These are phyloP conservation scores for Globisporangium spinosum DNA, from an alignment of 352 stramenopile genomes.

Conservation along the genomic window DNA sequence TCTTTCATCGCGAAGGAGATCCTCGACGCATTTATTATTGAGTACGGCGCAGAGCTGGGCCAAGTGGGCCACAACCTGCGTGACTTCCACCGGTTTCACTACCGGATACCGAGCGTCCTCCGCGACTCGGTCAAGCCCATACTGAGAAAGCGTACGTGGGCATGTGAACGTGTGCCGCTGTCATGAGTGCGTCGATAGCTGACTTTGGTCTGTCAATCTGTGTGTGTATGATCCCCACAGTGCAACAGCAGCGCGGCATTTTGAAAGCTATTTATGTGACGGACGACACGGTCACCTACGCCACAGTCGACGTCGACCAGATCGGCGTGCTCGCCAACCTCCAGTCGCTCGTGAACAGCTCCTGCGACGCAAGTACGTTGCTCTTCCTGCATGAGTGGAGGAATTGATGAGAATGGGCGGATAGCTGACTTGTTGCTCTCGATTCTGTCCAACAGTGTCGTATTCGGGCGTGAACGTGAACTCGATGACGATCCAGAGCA, in stretches of 20 bases:
- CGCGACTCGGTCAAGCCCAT: constrained; percentile 83
- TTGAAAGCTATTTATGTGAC: constrained; percentile 88
- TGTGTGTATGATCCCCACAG: constrained; percentile 27
- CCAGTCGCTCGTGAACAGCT: constrained; percentile 81
- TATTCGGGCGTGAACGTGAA: constrained; percentile 75
- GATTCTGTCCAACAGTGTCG: constrained; percentile 49
- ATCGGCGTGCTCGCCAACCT: constrained; percentile 90
- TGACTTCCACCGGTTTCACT: constrained; percentile 90
- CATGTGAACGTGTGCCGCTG: neutral
- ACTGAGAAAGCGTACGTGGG: constrained; percentile 67
- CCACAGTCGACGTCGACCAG: constrained; percentile 86
- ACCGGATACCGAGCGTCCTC: constrained; percentile 78
- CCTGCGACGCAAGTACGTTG: constrained; percentile 81
- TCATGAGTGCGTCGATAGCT: neutral
- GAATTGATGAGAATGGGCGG: neutral
- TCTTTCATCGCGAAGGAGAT: constrained; percentile 88
- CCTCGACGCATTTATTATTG: constrained; percentile 73
- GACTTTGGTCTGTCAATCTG: neutral
- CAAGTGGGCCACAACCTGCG: constrained; percentile 88
- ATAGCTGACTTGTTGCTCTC: neutral
- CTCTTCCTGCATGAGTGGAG: neutral
- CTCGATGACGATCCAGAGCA: constrained; percentile 87
- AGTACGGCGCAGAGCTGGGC: constrained; percentile 73
- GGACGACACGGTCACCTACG: constrained; percentile 74
- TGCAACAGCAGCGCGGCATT: constrained; percentile 87